Conservation (phyloP, 2,329 filamentous ascomycete genomes). For the Scedosporium boydii region DNA sequence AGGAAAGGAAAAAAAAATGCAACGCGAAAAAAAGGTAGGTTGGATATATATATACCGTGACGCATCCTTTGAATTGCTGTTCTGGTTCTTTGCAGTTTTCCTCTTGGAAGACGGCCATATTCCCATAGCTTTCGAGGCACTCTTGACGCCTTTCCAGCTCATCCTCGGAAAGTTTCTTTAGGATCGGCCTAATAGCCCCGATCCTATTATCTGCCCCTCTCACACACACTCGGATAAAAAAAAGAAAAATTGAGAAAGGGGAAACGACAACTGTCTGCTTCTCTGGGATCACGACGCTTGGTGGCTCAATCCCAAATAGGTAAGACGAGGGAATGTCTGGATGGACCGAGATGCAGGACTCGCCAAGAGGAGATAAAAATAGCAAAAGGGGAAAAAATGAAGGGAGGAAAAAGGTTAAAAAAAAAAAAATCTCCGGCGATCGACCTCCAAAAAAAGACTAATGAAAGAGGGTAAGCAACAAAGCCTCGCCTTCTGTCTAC, state of each 20-base stretch:
- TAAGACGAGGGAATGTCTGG: background rate
- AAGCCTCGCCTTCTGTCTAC: background rate
- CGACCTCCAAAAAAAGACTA: background rate
- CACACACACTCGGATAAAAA: background rate
- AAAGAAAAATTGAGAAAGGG: background rate
- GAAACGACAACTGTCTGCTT: background rate
- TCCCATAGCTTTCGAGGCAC: conserved; percentile 21
- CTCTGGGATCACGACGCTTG: background rate
- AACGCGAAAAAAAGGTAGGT: background rate
- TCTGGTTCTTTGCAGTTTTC: conserved; percentile 12
- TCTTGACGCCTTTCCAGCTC: conserved; percentile 28
- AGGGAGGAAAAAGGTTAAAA: background rate
- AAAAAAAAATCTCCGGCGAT: background rate
- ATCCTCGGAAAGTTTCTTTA: conserved; percentile 15
- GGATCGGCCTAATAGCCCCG: background rate
- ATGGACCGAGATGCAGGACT: background rate
- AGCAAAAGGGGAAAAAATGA: background rate
- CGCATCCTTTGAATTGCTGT: background rate
- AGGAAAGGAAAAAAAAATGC: background rate
- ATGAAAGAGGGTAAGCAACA: background rate
- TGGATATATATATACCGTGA: conserved; percentile 4
- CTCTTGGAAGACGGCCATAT: conserved; percentile 20
- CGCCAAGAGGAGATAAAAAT: background rate
- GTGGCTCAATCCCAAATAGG: background rate
- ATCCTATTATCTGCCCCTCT: background rate